Evolutionary conservation across 257 asterid species (phyloP), one percentile per base, ranked within the genome.

Genomic region (Parsonsia alboflavescens): DNA sequence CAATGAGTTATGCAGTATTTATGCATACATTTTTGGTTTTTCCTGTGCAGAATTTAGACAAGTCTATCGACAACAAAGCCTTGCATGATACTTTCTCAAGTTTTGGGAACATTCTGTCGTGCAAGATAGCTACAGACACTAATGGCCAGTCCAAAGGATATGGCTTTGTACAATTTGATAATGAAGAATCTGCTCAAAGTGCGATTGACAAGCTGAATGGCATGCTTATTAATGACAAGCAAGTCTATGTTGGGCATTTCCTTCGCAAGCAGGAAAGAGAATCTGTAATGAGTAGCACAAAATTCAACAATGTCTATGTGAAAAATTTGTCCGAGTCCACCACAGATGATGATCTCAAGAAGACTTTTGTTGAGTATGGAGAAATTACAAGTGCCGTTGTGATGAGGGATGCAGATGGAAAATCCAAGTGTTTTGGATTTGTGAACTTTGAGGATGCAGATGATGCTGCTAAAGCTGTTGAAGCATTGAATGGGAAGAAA

Each of bases 81-180:
- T 80, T 86, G 68, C 89, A 86, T 68, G 91, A 85, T 24, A 86
- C 84, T 26, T 89, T 89, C 63, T 79, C 87, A 33, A 67, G 71
- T 73, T 88, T 88, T 76, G 93, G 93, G 15, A 76, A 79, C 80
- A 86, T 86, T 21, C 80, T 85, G 42, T 86, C 93, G 2, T 88
- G 90, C 93, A 88, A 88, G 85, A 80, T 88, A 58, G 93, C 88
- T 15, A 79, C 88, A 2, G 91, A 86, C 62, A 21, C 61, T 73
- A 75, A 76, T 80, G 89, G 90, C 24, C 87, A 79, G 36, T 85
- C 86, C 1, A 81, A 67, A 79, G 87, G 93, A 19, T 79, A 86
- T 70, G 93, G 90, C 4, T 88, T 83, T 79, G 91, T 88, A 28
- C 91, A 86, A 69, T 88, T 74, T 81, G 91, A 82, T 1, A 80